Conservation (phyloP, 139 green algal genomes). For the Zygnema circumcarinatum region DNA sequence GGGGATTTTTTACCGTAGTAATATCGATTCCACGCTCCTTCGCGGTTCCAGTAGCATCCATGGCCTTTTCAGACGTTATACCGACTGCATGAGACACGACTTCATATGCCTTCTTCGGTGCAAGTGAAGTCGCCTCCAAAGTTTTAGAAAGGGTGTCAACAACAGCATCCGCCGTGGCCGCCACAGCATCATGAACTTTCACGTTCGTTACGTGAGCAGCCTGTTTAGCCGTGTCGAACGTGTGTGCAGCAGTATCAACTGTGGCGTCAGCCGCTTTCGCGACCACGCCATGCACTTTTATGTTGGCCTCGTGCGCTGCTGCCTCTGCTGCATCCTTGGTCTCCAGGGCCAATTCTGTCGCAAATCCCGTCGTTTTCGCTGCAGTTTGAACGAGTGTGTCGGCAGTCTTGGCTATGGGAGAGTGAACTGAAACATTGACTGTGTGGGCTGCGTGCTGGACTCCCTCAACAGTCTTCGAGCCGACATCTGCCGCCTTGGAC, state of each 20-base stretch:
- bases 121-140: not conserved
- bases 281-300: not conserved
- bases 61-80: not conserved
- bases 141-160: not conserved
- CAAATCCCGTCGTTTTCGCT: not conserved
- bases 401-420: not conserved
- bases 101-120: not conserved
- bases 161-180: not conserved
- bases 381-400: not conserved
- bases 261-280: not conserved
- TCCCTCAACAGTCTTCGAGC: not conserved
- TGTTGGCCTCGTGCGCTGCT: not conserved
- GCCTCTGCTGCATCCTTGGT: not conserved
- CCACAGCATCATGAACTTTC: not conserved
- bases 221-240: not conserved
- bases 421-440: not conserved
- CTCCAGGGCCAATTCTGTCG: not conserved
- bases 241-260: not conserved
- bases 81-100: not conserved
- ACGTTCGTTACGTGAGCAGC: not conserved
- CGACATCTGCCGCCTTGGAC: not conserved
- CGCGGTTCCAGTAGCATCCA: no score
- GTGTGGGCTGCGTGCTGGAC: not conserved
- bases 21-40: not conserved
- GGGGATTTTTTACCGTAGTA: not conserved